phyloP scores from a whole-genome alignment of 345 rosid genomes.

The Aurinia saxatilis region DNA sequence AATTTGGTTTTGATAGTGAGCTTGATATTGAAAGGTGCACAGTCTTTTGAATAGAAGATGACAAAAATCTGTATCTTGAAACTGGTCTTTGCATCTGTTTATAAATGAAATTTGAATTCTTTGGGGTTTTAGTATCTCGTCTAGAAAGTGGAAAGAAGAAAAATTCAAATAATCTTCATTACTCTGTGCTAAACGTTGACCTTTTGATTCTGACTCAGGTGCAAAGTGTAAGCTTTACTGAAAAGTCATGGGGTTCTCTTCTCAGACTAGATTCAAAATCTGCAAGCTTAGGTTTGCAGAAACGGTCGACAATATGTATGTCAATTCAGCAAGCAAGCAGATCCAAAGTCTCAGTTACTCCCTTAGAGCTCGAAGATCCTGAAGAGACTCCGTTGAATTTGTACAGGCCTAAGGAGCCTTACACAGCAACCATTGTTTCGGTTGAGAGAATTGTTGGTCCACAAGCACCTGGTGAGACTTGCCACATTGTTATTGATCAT shows the following conservation, averaged over 20 bases:
- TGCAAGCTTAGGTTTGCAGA: conserved; percentile 26
- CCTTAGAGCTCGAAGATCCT: conserved; percentile 63
- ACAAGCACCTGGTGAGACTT: conserved; percentile 94
- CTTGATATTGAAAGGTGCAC: conserved; percentile 10
- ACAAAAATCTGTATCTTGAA: not conserved
- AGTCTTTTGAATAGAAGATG: conserved; percentile 1
- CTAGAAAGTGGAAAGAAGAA: not conserved
- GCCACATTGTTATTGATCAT: conserved; percentile 94
- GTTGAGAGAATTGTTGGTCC: conserved; percentile 93
- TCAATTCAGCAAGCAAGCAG: conserved; percentile 78
- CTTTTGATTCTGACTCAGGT: conserved; percentile 40
- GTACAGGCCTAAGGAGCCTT: conserved; percentile 85
- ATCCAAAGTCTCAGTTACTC: conserved; percentile 70
- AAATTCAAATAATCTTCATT: not conserved
- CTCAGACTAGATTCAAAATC: conserved; percentile 41
- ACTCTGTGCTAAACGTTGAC: conserved; percentile 5
- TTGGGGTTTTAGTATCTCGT: not conserved
- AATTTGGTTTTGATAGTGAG: not conserved
- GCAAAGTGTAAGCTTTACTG: conserved; percentile 42
- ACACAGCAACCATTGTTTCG: conserved; percentile 84
- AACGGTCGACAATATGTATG: conserved; percentile 50
- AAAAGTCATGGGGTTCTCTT: conserved; percentile 46
- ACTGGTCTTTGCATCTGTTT: not conserved
- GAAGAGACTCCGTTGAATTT: conserved; percentile 69
- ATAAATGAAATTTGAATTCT: not conserved